Evolutionary conservation across 2,329 filamentous ascomycete genomes (phyloP).

Genomic region (Talaromyces piceae): DNA sequence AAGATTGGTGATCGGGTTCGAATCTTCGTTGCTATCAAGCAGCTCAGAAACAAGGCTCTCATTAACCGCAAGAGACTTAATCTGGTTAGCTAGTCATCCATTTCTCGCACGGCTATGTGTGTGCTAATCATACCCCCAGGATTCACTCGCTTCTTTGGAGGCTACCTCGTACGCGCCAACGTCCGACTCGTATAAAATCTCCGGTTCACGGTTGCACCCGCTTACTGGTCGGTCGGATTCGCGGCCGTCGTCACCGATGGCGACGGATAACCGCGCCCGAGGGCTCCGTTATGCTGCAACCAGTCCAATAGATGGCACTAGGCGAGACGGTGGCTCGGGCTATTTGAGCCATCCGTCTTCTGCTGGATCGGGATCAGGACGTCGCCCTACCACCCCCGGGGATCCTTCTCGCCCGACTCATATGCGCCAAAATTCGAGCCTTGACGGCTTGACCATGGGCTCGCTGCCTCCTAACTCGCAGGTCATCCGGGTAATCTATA

Average conservation of each 20-base stretch:
- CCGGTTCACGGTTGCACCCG: slow-evolving; percentile 46
- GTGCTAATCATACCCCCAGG: slow-evolving; percentile 41
- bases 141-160: slow-evolving; percentile 77
- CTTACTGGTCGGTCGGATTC: slow-evolving; percentile 40
- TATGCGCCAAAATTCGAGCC: slow-evolving; percentile 71
- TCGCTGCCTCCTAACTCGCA: slow-evolving; percentile 78
- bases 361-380: slow-evolving; percentile 45
- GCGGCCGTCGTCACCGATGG: slow-evolving; percentile 63
- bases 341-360: slow-evolving; percentile 52
- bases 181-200: slow-evolving; percentile 56
- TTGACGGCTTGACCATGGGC: slow-evolving; percentile 80
- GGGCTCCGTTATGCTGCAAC: slow-evolving; percentile 52
- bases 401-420: slow-evolving; percentile 61
- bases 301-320: slow-evolving; percentile 32
- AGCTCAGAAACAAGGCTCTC: slow-evolving; percentile 67
- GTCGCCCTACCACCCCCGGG: slow-evolving; percentile 54
- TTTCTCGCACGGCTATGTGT: slow-evolving; percentile 13
- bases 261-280: slow-evolving; percentile 50
- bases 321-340: slow-evolving; percentile 43
- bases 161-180: slow-evolving; percentile 53
- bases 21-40: slow-evolving; percentile 78
- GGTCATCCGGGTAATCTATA: slow-evolving; percentile 87
- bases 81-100: slow-evolving; percentile 53
- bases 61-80: slow-evolving; percentile 76
- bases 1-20: slow-evolving; percentile 95